These are phyloP conservation scores for Apiospora rasikravindrae DNA, from an alignment of 2,329 filamentous ascomycete species.

Conservation along the genomic window DNA sequence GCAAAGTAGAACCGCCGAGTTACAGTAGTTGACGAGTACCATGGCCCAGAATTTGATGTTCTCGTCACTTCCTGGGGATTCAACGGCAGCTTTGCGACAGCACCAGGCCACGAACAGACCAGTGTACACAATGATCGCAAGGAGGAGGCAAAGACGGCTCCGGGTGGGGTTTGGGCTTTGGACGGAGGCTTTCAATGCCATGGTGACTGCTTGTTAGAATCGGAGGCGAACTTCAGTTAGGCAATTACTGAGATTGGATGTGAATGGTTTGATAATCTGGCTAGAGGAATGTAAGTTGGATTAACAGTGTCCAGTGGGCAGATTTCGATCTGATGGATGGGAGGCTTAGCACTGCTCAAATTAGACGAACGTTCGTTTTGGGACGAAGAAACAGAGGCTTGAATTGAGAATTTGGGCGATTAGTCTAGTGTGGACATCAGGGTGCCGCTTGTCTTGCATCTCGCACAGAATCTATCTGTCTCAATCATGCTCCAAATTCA, in stretches of 20 bases:
- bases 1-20: not conserved
- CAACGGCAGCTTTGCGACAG: not conserved
- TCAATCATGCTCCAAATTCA: too few relatives aligned
- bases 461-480: too few relatives aligned
- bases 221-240: not conserved
- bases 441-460: too few relatives aligned
- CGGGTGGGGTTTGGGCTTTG: not conserved
- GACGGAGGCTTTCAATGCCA: not conserved
- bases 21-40: not conserved
- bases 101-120: not conserved
- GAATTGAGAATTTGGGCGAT: too few relatives aligned
- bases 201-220: not conserved
- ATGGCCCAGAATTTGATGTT: not conserved
- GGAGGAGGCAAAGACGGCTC: not conserved
- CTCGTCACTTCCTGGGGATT: not conserved
- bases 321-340: too few relatives aligned
- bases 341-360: too few relatives aligned
- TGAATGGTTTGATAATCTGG: not conserved
- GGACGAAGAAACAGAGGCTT: too few relatives aligned
- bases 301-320: not conserved
- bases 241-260: not conserved
- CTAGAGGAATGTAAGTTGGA: not conserved
- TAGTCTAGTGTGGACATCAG: too few relatives aligned
- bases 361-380: too few relatives aligned
- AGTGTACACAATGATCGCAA: not conserved